phyloP scores from a whole-genome alignment of 495 filamentous ascomycete species.

The Diplogelasinospora grovesii region DNA sequence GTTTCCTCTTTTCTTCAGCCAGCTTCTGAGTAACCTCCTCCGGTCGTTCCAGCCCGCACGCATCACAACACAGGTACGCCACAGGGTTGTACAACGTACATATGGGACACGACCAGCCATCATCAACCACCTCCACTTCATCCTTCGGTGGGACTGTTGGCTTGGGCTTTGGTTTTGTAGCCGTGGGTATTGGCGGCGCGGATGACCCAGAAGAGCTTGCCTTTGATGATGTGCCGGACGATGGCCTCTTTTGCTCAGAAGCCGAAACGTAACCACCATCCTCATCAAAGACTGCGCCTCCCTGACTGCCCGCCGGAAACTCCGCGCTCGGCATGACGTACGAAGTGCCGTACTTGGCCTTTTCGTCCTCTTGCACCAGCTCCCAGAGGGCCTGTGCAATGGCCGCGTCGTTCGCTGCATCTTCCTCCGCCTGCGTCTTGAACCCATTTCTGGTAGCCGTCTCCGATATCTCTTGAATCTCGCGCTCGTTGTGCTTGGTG shows the following conservation, averaged over 20 bases:
- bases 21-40: slow-evolving; percentile 24
- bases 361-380: slow-evolving; percentile 74
- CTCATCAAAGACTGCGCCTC: slow-evolving; percentile 10
- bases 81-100: slow-evolving; percentile 82
- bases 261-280: not conserved
- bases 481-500: slow-evolving; percentile 50
- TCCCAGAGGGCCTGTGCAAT: slow-evolving; percentile 85
- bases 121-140: no score
- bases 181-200: slow-evolving; percentile 17
- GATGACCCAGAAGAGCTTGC: slow-evolving; percentile 18
- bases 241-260: not conserved
- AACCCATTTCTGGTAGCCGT: slow-evolving; percentile 68
- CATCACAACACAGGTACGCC: slow-evolving; percentile 67
- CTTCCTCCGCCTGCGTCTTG: slow-evolving; percentile 77
- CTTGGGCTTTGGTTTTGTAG: slow-evolving; percentile 11
- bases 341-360: slow-evolving; percentile 52
- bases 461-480: slow-evolving; percentile 55
- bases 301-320: slow-evolving; percentile 52
- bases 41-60: slow-evolving; percentile 62
- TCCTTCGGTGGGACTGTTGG: slow-evolving; percentile 2
- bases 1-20: slow-evolving; percentile 10
- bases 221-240: not conserved
- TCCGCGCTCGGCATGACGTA: slow-evolving; percentile 59
- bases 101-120: slow-evolving; percentile 62
- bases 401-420: slow-evolving; percentile 84